Evolutionary conservation across 1,284 basidiomycete species (phyloP), one percentile per base, ranked within the genome.

Genomic region (Cryptococcus sp.): DNA sequence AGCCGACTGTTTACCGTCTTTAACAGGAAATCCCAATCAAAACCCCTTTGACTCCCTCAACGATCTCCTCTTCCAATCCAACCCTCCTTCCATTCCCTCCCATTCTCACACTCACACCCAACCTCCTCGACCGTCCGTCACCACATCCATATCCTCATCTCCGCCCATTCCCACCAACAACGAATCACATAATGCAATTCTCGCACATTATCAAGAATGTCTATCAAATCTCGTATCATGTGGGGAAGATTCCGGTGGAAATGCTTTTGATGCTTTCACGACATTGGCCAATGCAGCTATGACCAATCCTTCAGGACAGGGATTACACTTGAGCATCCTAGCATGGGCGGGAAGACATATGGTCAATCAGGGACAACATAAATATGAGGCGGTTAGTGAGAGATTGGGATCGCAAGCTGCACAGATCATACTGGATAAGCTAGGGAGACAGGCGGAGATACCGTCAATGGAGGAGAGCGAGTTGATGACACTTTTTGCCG

Each of bases 291-390:
- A 59, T 8, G 60, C 61, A 23, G 54, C 58, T 10, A 59, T 58
- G 4, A 46, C 53, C 4, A 56, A 54, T 3, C 50, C 56, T 5
- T 58, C 62, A 0, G 66, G 66, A 30, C 60, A 64, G 35, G 65
- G 61, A 3, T 50, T 72, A 6, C 68, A 70, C 49, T 56, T 67
- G 4, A 62, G 63, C 42, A 64, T 69, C 14, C 56, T 72, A 14
- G 68, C 68, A 14, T 70, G 68, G 68, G 65, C 68, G 6, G 68
- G 64, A 23, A 53, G 66, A 10, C 70, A 72, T 47, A 63, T 66
- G 61, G 63, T 67, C 32, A 72, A 72, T 52, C 50, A 57, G 37
- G 70, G 70, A 2, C 55, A 66, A 34, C 54, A 49, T 2, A 64
- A 65, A 36, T 69, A 68, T 53, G 70, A 70, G 55, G 65, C 63